These are phyloP conservation scores for Canavalia ensiformis DNA, from an alignment of 306 rosid genomes.

Conservation along the genomic window DNA sequence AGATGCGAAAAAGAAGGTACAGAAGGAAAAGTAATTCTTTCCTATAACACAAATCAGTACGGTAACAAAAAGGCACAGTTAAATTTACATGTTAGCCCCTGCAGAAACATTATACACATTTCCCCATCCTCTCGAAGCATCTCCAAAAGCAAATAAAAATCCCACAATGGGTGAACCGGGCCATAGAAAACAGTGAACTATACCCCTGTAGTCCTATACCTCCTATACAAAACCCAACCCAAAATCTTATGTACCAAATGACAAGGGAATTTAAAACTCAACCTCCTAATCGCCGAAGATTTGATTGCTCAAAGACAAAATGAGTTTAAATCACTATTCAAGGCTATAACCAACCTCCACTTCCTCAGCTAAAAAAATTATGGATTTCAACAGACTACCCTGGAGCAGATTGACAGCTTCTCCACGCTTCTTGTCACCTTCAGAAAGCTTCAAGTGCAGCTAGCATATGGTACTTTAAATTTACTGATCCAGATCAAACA, in stretches of 20 bases:
- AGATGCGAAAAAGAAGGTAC: too few relatives aligned
- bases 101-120: slow-evolving; percentile 40
- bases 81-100: slow-evolving; percentile 34
- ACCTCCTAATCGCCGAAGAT: slow-evolving; percentile 15
- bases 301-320: slow-evolving; percentile 23
- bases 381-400: slow-evolving; percentile 15
- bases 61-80: slow-evolving; percentile 16
- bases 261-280: slow-evolving; percentile 33
- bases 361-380: slow-evolving; percentile 36
- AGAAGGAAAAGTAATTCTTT: not conserved
- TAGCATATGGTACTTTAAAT: not conserved
- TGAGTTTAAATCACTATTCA: slow-evolving; percentile 22
- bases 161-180: slow-evolving; percentile 37
- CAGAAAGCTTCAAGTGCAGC: slow-evolving; percentile 28
- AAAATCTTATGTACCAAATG: slow-evolving; percentile 46
- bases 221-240: slow-evolving; percentile 50
- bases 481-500: not conserved
- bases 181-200: slow-evolving; percentile 32
- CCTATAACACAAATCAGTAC: slow-evolving; percentile 14
- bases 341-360: slow-evolving; percentile 17
- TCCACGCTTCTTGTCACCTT: not conserved
- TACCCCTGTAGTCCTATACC: slow-evolving; percentile 43
- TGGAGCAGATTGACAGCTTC: slow-evolving; percentile 31
- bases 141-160: slow-evolving; percentile 36
- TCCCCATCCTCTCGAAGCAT: slow-evolving; percentile 14